Conservation (phyloP, 306 rosid genomes). For the Heteromeles arbutifolia region DNA sequence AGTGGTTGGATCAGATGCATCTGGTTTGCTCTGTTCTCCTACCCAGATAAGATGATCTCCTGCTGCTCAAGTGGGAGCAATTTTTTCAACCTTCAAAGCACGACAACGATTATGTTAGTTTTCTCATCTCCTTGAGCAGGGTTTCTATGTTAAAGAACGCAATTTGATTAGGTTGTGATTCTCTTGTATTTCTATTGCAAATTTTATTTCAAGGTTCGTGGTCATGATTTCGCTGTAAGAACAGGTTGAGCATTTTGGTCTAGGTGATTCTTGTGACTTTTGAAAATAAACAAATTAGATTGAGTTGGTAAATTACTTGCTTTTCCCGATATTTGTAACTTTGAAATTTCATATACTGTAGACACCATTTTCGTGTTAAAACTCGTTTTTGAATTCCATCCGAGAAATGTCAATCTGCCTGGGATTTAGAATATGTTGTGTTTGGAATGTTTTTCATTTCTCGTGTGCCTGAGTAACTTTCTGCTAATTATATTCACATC, state of each 20-base stretch:
- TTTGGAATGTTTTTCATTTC: background rate
- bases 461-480: background rate
- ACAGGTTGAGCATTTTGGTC: constrained; percentile 4
- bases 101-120: background rate
- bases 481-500: background rate
- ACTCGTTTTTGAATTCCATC: background rate
- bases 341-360: constrained; percentile 2
- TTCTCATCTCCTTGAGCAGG: background rate
- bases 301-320: constrained; percentile 8
- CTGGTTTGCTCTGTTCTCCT: constrained; percentile 79
- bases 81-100: background rate
- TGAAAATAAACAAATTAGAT: constrained; percentile 17
- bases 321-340: background rate
- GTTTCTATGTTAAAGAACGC: background rate
- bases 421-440: background rate
- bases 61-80: constrained; percentile 17
- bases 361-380: background rate
- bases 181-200: constrained; percentile 8
- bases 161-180: constrained; percentile 14
- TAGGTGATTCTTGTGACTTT: constrained; percentile 15
- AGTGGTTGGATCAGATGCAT: constrained; percentile 71
- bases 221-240: constrained; percentile 3
- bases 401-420: background rate
- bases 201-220: constrained; percentile 4
- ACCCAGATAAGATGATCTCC: constrained; percentile 60